phyloP scores from a whole-genome alignment of 192 early-diverging fungal genomes.

The Chytriomyces sp. region DNA sequence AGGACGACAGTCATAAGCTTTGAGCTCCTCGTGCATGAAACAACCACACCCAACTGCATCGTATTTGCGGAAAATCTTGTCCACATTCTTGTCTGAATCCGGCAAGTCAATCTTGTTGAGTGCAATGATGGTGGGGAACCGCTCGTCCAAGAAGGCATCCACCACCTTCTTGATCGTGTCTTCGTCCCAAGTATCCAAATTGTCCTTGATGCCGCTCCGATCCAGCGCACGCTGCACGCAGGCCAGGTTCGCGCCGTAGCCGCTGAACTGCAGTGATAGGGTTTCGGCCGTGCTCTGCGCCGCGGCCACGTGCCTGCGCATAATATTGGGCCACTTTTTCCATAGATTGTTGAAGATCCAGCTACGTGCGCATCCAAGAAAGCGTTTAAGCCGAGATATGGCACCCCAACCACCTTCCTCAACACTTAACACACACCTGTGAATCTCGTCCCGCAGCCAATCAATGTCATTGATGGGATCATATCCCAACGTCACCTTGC shows the following conservation, averaged over 20 bases:
- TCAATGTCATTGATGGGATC: conserved; percentile 83
- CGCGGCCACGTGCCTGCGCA: conserved; percentile 66
- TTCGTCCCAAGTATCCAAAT: conserved; percentile 69
- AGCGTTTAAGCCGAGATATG: neutral
- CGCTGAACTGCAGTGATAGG: conserved; percentile 57
- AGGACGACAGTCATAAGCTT: neutral
- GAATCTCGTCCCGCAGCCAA: conserved; percentile 77
- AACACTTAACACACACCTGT: no score
- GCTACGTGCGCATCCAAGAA: neutral
- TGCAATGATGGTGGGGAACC: conserved; percentile 81
- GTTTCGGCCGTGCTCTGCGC: conserved; percentile 52
- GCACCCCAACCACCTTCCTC: neutral
- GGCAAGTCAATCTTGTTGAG: conserved; percentile 87
- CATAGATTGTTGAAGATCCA: conserved; percentile 75
- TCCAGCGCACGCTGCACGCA: conserved; percentile 55
- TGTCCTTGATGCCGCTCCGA: conserved; percentile 53
- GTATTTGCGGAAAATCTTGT: conserved; percentile 74
- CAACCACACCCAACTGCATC: conserved; percentile 29
- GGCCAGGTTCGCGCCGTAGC: conserved; percentile 60
- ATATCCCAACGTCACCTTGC: conserved; percentile 77
- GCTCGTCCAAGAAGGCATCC: conserved; percentile 68
- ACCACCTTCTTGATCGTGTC: conserved; percentile 63
- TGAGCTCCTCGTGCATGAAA: neutral
- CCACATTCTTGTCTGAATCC: conserved; percentile 81
- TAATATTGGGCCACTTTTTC: conserved; percentile 67